Evolutionary conservation across 192 early-diverging fungal genomes (phyloP).

Genomic region (Gaertneriomyces sp.): DNA sequence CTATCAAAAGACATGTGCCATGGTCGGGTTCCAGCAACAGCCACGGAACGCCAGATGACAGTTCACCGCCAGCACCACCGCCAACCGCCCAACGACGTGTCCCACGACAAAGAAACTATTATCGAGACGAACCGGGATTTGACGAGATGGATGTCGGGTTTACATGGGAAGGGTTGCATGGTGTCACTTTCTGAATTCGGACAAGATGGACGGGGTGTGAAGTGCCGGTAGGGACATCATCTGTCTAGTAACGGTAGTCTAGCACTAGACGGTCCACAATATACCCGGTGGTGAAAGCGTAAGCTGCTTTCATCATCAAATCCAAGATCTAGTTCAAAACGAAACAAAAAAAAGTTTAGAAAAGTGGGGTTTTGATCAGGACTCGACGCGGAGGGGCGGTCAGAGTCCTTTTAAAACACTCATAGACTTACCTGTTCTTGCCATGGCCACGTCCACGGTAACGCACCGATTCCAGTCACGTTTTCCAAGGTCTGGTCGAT

Average conservation of each 20-base stretch:
- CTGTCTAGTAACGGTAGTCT: not conserved
- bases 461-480: conserved; percentile 12
- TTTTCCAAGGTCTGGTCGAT: conserved; percentile 20
- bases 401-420: too few species aligned
- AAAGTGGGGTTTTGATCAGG: too few species aligned
- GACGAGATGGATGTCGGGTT: conserved; percentile 8
- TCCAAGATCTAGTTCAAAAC: not conserved
- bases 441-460: conserved; percentile 21
- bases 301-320: conserved; percentile 6
- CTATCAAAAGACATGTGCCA: too few species aligned
- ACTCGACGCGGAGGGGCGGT: too few species aligned
- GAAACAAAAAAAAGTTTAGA: too few species aligned
- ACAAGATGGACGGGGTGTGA: too few species aligned
- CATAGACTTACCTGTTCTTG: not conserved
- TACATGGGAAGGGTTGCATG: conserved; percentile 20
- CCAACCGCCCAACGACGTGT: not conserved
- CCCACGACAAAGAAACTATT: conserved; percentile 9
- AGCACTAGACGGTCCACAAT: conserved; percentile 1
- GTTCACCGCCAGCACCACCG: not conserved
- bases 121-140: conserved; percentile 15
- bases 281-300: conserved; percentile 8
- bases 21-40: too few species aligned
- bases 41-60: not conserved
- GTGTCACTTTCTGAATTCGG: not conserved
- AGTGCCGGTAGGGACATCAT: not conserved